Conservation (phyloP, 2,329 filamentous ascomycete species). For the Cladosporium phlei region DNA sequence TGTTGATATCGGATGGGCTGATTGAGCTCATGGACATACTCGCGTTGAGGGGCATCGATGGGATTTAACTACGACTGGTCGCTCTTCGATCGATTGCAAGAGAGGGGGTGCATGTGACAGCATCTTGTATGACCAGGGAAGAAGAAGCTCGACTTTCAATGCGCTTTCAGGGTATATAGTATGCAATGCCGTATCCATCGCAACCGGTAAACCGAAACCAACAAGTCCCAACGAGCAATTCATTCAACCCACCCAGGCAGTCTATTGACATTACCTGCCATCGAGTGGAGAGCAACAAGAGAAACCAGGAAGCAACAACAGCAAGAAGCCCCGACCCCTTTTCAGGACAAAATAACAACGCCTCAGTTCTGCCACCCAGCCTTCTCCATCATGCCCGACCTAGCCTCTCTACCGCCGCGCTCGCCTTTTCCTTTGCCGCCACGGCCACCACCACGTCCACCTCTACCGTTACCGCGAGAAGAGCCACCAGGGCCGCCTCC, state of each 20-base stretch:
- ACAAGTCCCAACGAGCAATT: neutral
- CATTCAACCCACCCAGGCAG: neutral
- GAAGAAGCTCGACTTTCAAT: too few relatives aligned
- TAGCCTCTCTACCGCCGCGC: conserved; percentile 2
- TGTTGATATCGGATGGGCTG: too few relatives aligned
- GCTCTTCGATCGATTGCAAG: too few relatives aligned
- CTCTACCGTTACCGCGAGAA: conserved; percentile 15
- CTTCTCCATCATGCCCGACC: neutral
- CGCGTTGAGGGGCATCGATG: too few relatives aligned
- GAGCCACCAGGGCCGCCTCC: conserved; percentile 25
- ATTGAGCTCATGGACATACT: too few relatives aligned
- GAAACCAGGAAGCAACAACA: neutral
- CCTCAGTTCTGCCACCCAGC: neutral
- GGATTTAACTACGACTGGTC: too few relatives aligned
- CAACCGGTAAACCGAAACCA: too few relatives aligned
- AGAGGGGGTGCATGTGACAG: too few relatives aligned
- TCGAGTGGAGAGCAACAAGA: neutral
- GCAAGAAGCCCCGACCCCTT: neutral
- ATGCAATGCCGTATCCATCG: too few relatives aligned
- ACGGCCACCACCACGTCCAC: conserved; percentile 19
- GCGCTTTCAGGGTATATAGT: too few relatives aligned
- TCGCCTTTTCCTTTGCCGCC: conserved; percentile 13
- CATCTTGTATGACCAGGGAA: too few relatives aligned
- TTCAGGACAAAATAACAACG: neutral
- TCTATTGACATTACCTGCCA: conserved; percentile 2